A percentile compares a stretch with the other conserved stretches of the same genome.
Evolutionary conservation across 495 filamentous ascomycete genomes (phyloP).

Genomic region (Cairneyella variabilis): DNA sequence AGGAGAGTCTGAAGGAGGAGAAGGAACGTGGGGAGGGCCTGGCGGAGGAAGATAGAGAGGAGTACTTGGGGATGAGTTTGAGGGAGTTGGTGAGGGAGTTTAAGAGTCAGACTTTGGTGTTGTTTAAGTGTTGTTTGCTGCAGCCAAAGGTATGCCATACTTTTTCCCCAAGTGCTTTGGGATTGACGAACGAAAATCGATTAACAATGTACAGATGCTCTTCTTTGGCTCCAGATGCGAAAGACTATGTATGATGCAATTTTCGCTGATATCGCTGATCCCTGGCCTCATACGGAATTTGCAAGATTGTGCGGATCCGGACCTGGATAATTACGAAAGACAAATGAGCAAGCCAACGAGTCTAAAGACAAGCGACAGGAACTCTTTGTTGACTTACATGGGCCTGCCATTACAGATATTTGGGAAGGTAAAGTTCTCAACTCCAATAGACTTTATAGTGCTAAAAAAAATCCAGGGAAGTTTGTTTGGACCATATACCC

Average conservation of each 20-base stretch:
- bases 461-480: slow-evolving; percentile 56
- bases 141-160: slow-evolving; percentile 76
- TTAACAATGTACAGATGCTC: slow-evolving; percentile 97
- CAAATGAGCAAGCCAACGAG: slow-evolving; percentile 74
- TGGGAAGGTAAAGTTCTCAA: slow-evolving; percentile 60
- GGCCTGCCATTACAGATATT: slow-evolving; percentile 93
- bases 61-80: slow-evolving; percentile 88
- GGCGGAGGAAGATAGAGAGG: slow-evolving; percentile 71
- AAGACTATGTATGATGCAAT: slow-evolving; percentile 95
- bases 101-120: slow-evolving; percentile 84
- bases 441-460: too few relatives aligned
- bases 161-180: too few relatives aligned
- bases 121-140: slow-evolving; percentile 88
- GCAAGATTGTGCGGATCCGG: slow-evolving; percentile 88
- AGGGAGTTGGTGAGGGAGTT: slow-evolving; percentile 92
- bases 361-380: slow-evolving; percentile 85
- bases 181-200: too few relatives aligned
- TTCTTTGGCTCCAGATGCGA: slow-evolving; percentile 97
- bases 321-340: slow-evolving; percentile 78
- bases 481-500: slow-evolving; percentile 95
- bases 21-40: slow-evolving; percentile 57
- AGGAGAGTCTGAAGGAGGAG: slow-evolving; percentile 73
- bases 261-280: slow-evolving; percentile 90
- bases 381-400: slow-evolving; percentile 88
- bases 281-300: slow-evolving; percentile 82